Conservation (phyloP, 495 filamentous ascomycete species). For the Aspergillus campestris region DNA sequence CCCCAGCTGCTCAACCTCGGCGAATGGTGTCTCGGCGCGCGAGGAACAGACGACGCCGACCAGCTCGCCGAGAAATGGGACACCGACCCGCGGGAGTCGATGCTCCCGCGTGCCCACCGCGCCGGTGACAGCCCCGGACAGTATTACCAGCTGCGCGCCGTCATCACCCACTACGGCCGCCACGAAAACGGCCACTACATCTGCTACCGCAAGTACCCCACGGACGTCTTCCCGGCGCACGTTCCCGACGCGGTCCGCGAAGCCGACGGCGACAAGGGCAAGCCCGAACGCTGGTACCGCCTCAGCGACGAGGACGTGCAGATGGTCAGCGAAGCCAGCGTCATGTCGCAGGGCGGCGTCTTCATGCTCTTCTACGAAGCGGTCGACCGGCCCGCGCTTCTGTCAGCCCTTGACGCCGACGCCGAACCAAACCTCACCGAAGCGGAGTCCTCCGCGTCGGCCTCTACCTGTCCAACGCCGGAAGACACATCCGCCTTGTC, state of each 20-base stretch:
- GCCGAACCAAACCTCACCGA: not conserved
- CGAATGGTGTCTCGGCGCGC: conserved; percentile 65
- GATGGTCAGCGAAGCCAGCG: conserved; percentile 61
- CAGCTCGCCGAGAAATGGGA: conserved; percentile 54
- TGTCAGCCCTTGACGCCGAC: not conserved
- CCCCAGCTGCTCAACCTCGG: conserved; percentile 64
- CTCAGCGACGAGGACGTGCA: conserved; percentile 79
- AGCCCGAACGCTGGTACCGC: conserved; percentile 60
- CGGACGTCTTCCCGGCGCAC: conserved; percentile 23
- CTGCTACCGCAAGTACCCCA: conserved; percentile 67
- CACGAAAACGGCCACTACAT: conserved; percentile 97
- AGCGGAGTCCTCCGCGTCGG: conserved; percentile 14
- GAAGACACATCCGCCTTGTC: conserved; percentile 26
- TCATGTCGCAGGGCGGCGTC: conserved; percentile 70
- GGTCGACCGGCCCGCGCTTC: conserved; percentile 9
- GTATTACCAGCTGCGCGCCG: conserved; percentile 74
- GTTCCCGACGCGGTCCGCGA: conserved; percentile 30
- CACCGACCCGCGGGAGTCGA: conserved; percentile 54
- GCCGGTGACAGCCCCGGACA: conserved; percentile 31
- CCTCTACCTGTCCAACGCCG: conserved; percentile 15
- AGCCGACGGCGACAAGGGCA: conserved; percentile 31
- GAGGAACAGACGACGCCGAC: conserved; percentile 11
- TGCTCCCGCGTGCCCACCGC: conserved; percentile 49
- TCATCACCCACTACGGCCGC: conserved; percentile 79
- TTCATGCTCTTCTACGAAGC: conserved; percentile 97